Conservation (phyloP, 106 monocot genomes). For the Phalaenopsis aphrodite region DNA sequence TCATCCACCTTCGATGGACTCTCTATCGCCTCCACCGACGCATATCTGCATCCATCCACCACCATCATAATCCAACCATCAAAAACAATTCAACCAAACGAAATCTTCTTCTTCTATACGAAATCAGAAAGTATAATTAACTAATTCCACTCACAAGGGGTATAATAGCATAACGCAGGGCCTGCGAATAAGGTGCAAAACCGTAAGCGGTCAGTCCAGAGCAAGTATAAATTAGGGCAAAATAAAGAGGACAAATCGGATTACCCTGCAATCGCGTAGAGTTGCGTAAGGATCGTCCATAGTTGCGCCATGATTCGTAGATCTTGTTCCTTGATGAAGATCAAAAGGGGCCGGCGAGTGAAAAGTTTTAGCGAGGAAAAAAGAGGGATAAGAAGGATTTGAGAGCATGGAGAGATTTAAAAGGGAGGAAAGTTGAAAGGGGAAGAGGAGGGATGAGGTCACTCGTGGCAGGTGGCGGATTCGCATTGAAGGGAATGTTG, state of each 20-base stretch:
- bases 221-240: background rate
- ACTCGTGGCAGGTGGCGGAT: background rate
- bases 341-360: background rate
- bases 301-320: constrained; percentile 13
- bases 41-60: constrained; percentile 22
- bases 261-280: constrained; percentile 22
- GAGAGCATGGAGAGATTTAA: background rate
- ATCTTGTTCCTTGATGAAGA: background rate
- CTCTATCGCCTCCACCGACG: constrained; percentile 50
- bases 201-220: background rate
- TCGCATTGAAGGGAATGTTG: background rate
- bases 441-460: background rate
- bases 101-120: no score
- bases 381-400: background rate
- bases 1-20: constrained; percentile 46
- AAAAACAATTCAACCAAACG: background rate
- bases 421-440: background rate
- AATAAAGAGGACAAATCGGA: background rate
- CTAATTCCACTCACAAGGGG: constrained; percentile 28
- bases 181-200: constrained; percentile 5
- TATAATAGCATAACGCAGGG: constrained; percentile 42
- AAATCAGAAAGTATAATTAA: background rate
- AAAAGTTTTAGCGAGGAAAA: background rate
- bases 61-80: background rate
- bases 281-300: constrained; percentile 22